A percentile compares a stretch with the other conserved stretches of the same genome.
These are phyloP conservation scores for Ustilago shanxiensis DNA, from an alignment of 1,284 basidiomycete species.

Conservation along the genomic window DNA sequence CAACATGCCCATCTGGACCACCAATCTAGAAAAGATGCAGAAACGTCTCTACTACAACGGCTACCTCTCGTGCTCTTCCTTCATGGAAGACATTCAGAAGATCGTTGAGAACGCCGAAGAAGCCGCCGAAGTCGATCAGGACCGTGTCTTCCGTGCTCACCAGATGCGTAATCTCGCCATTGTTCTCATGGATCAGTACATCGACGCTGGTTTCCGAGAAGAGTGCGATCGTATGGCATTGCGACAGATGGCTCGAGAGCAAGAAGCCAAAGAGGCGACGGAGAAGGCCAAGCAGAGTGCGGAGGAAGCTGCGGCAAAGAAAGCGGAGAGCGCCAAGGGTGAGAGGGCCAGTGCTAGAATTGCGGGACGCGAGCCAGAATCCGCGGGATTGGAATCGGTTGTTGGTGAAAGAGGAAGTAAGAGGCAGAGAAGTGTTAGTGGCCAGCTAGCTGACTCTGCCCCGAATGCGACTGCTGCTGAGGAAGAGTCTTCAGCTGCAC, in stretches of 20 bases:
- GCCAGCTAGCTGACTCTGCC: constrained; percentile 1
- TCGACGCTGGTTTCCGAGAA: constrained; percentile 83
- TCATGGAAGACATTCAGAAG: constrained; percentile 87
- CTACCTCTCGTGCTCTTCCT: constrained; percentile 88
- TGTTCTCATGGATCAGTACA: constrained; percentile 85
- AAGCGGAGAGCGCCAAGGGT: constrained; percentile 48
- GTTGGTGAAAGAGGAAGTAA: constrained; percentile 40
- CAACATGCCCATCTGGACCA: constrained; percentile 66
- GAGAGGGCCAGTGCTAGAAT: constrained; percentile 74
- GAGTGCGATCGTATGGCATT: constrained; percentile 91
- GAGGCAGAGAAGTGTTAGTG: constrained; percentile 49
- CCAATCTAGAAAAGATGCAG: constrained; percentile 85
- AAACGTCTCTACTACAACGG: constrained; percentile 84
- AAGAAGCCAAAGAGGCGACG: constrained; percentile 73
- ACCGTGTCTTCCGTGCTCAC: constrained; percentile 81
- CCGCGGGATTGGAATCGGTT: constrained; percentile 31
- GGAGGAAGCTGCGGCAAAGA: constrained; percentile 50
- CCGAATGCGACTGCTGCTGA: not conserved
- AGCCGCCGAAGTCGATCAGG: constrained; percentile 77
- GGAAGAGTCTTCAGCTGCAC: not conserved
- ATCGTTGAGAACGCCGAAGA: constrained; percentile 87
- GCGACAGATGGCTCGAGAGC: constrained; percentile 78
- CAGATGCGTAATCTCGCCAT: constrained; percentile 89
- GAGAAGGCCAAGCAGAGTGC: constrained; percentile 72
- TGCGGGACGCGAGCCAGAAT: constrained; percentile 79